A percentile compares a stretch with the other conserved stretches of the same genome.
Conservation (phyloP, 495 filamentous ascomycete species). For the Evansstolkia leycettana region DNA sequence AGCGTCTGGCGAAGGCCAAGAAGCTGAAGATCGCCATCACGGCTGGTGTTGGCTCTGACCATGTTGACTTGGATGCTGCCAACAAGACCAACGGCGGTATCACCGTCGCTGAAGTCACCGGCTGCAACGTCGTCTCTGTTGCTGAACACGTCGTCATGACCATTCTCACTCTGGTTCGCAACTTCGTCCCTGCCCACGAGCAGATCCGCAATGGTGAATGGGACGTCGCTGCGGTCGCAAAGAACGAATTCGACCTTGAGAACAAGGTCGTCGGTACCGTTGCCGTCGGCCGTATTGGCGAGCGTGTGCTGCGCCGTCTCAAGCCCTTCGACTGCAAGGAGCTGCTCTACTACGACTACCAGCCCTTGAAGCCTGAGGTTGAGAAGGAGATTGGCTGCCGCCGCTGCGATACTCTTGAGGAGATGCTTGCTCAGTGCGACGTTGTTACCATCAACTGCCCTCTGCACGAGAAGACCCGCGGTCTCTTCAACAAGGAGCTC, state of each 20-base stretch:
- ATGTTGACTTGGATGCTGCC: constrained; percentile 91
- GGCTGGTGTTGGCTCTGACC: constrained; percentile 95
- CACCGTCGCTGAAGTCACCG: constrained; percentile 94
- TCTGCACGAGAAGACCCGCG: constrained; percentile 91
- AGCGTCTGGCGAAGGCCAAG: constrained; percentile 95
- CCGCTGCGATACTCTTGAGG: constrained; percentile 76
- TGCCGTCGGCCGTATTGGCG: constrained; percentile 92
- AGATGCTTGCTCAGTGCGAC: constrained; percentile 91
- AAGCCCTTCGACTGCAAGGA: constrained; percentile 99
- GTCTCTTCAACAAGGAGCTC: constrained; percentile 98
- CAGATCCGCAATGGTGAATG: constrained; percentile 79
- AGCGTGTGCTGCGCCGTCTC: constrained; percentile 90
- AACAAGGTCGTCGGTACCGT: constrained; percentile 97
- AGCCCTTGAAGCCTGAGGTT: constrained; percentile 72
- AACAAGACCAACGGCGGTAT: constrained; percentile 98
- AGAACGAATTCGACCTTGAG: constrained; percentile 97
- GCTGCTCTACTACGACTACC: constrained; percentile 98
- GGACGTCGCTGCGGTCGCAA: constrained; percentile 91
- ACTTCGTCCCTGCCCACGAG: constrained; percentile 97
- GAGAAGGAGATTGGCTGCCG: constrained; percentile 96
- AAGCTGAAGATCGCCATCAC: constrained; percentile 96
- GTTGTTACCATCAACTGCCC: constrained; percentile 99
- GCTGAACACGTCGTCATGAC: constrained; percentile 98
- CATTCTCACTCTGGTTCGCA: constrained; percentile 89
- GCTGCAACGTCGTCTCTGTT: constrained; percentile 83